phyloP scores from a whole-genome alignment of 2,329 filamentous ascomycete species.

The Trichoderma brevicompactum region DNA sequence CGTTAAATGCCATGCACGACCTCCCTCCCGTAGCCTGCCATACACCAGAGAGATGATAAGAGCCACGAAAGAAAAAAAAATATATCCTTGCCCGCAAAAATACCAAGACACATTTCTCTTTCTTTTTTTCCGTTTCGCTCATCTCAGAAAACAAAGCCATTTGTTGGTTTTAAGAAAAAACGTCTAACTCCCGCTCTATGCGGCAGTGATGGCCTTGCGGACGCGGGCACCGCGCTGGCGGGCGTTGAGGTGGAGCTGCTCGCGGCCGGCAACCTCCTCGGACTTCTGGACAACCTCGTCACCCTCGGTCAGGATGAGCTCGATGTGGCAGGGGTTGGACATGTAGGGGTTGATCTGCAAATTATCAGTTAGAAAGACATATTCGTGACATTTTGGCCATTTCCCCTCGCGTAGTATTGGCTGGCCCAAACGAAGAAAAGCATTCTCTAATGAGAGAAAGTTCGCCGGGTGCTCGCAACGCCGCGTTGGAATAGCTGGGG shows the following conservation, averaged over 20 bases:
- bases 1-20: constrained; percentile 46
- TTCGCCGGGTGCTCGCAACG: background rate
- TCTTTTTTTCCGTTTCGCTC: constrained; percentile 3
- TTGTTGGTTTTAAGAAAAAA: constrained; percentile 3
- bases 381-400: background rate
- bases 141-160: constrained; percentile 22
- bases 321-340: constrained; percentile 99
- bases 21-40: constrained; percentile 42
- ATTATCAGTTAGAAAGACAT: constrained; percentile 36
- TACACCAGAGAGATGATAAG: constrained; percentile 46
- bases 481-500: background rate
- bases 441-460: background rate
- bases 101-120: constrained; percentile 23
- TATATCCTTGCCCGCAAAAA: constrained; percentile 27
- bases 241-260: constrained; percentile 74
- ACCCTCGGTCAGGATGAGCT: constrained; percentile 98
- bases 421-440: background rate
- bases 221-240: constrained; percentile 83
- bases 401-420: background rate
- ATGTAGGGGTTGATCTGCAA: constrained; percentile 99
- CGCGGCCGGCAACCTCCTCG: constrained; percentile 75
- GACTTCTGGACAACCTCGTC: constrained; percentile 96
- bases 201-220: constrained; percentile 67
- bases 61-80: constrained; percentile 40
- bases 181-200: constrained; percentile 50